Conservation (phyloP, 768 basidiomycete genomes). For the Multifurca ochricompacta region DNA sequence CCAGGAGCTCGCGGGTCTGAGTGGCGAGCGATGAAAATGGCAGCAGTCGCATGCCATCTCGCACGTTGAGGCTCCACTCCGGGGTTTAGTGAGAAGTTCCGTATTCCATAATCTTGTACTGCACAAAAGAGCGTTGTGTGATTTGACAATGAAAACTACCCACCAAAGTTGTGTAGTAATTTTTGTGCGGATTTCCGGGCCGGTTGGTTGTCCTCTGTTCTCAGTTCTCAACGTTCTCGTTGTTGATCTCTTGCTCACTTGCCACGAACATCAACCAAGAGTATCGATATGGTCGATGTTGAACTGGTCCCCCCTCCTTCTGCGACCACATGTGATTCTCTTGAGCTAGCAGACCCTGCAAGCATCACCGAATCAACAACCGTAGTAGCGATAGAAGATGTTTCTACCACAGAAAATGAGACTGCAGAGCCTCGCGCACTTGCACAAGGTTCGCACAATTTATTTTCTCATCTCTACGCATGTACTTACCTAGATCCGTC, state of each 20-base stretch:
- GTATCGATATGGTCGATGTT: conserved; percentile 4
- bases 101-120: too few relatives aligned
- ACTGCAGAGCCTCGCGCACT: conserved; percentile 42
- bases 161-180: too few relatives aligned
- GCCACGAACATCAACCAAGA: neutral
- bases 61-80: too few relatives aligned
- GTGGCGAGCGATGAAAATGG: too few relatives aligned
- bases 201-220: neutral
- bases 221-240: neutral
- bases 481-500: neutral
- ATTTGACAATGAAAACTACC: too few relatives aligned
- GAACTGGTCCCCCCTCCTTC: neutral
- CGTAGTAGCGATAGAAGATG: neutral
- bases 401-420: conserved; percentile 13
- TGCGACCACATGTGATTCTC: neutral
- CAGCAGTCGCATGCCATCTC: too few relatives aligned
- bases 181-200: neutral
- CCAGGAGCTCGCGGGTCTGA: too few relatives aligned
- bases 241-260: neutral
- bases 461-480: neutral
- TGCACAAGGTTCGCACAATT: conserved; percentile 42
- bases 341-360: neutral
- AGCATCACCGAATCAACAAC: neutral
- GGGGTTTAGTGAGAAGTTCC: too few relatives aligned
- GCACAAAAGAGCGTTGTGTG: too few relatives aligned